A percentile compares a stretch with the other conserved stretches of the same genome.
phyloP scores from a whole-genome alignment of 495 filamentous ascomycete species.

The Trichoderma virens region DNA sequence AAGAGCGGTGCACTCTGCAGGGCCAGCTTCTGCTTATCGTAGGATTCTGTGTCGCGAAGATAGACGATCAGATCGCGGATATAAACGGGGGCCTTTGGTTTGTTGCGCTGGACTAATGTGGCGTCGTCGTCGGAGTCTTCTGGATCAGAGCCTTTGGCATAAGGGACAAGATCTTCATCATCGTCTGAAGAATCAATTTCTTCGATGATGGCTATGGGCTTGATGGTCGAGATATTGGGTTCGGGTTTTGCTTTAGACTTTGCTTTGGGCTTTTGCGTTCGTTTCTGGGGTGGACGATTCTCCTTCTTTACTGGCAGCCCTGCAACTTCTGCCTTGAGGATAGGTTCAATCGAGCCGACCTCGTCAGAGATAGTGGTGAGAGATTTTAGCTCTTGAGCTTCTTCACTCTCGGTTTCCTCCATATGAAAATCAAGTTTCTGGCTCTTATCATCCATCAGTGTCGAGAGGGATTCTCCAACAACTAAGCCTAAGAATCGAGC shows the following conservation, averaged over 20 bases:
- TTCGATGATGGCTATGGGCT: slow-evolving; percentile 52
- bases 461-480: slow-evolving; percentile 73
- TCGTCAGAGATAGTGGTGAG: slow-evolving; percentile 57
- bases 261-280: slow-evolving; percentile 15
- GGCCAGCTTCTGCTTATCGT: slow-evolving; percentile 75
- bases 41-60: slow-evolving; percentile 72
- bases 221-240: slow-evolving; percentile 13
- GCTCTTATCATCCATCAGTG: slow-evolving; percentile 65
- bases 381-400: slow-evolving; percentile 70
- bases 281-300: slow-evolving; percentile 15
- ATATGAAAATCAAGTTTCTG: slow-evolving; percentile 75
- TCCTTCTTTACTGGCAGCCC: slow-evolving; percentile 6
- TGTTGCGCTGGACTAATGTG: slow-evolving; percentile 72
- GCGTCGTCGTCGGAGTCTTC: slow-evolving; percentile 91
- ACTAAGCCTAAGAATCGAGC: slow-evolving; percentile 86
- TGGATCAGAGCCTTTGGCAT: slow-evolving; percentile 85
- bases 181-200: slow-evolving; percentile 51
- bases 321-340: slow-evolving; percentile 21
- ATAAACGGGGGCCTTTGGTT: slow-evolving; percentile 82
- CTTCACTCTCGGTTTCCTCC: slow-evolving; percentile 64
- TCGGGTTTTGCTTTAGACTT: slow-evolving; percentile 20
- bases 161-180: slow-evolving; percentile 70
- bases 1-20: slow-evolving; percentile 66
- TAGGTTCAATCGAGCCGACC: slow-evolving; percentile 49
- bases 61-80: slow-evolving; percentile 76